Evolutionary conservation across 176 grass and related monocot genomes (phyloP), one percentile per base, ranked within the genome.

Genomic region (Carex pumila): DNA sequence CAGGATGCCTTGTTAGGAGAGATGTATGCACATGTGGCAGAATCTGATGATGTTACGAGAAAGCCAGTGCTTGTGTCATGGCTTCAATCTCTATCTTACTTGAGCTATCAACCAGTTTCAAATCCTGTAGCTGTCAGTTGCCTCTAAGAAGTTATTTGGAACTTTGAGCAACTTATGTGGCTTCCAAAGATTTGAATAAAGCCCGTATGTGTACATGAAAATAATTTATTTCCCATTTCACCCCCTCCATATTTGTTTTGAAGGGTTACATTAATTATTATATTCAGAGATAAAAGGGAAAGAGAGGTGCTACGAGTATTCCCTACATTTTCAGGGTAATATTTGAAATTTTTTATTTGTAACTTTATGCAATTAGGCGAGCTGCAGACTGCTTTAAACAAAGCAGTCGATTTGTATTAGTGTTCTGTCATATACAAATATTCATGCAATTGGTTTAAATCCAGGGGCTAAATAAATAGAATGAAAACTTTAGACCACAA

Each of bases 11-110:
- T 98, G 58, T 93, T 98, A 0, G 89, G 94, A 18, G 92, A 98
- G 50, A 93, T 95, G 88, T 90, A 98, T 34, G 32, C 88, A 21
- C 85, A 88, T 75, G 95, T 95, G 3, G 95, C 95, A 0, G 92
- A 98, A 70, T 98, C 95, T 18, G 92, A 98, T 0, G 91, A 98
- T 87, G 96, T 98, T 21, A 90, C 87, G 14, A 71, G 96, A 72
- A 98, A 98, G 71, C 96, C 96, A 0, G 89, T 98, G 5, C 86
- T 95, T 1, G 92, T 95, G 1, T 95, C 93, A 0, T 98, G 96
- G 93, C 79, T 98, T 65, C 96, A 98, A 49, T 98, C 96, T 34
- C 88, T 98, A 65, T 95, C 91, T 10, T 98, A 91, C 76, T 68
- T 95, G 69, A 95, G 91, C 83, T 95, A 89, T 12, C 91, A 93